Base-by-base conservation (phyloP, 1,284 basidiomycete species). In the Ustilago trichophora region DNA sequence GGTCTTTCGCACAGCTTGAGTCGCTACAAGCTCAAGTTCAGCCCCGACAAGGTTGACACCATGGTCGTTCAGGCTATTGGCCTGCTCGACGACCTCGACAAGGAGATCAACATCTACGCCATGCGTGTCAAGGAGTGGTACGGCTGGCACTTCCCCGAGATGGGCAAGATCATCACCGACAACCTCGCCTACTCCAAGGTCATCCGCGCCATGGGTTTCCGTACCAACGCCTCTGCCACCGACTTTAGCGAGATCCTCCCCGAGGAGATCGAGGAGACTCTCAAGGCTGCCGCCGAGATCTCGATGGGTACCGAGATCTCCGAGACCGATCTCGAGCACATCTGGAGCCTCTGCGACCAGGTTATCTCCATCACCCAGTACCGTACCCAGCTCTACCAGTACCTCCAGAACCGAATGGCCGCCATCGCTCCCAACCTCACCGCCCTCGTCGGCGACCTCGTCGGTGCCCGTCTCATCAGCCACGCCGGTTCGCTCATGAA, bases 41-140 rank as follows among this genome's bases (percentile, higher is more conserved):
- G 93, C 16, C 94, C 95, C 6, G 95, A 98, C 85, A 98, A 98
- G 84, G 94, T 98, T 43, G 95, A 98, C 83, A 97, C 93, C 19
- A 98, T 98, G 96, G 91, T 98, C 62, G 91, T 98, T 26, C 96
- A 98, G 84, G 95, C 95, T 13, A 97, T 98, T 80, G 95, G 93
- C n/a, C 85, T 98, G 21, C 87, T 98, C 54, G 95, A 98, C 80
- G 95, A 98, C 82, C 86, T 98, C 32, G 95, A 98, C 88, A 98
- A 98, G 85, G 95, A 98, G 84, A 92, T 98, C 83, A 98, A 98
- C 85, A 97, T 98, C 58, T 98, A 98, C 82, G 89, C 93, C 18
- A 98, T 98, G 95, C 88, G 95, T 80, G 92, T 96, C 53, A 98
- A 98, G 87, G 95, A 98, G 87, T 98, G 95, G 95, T 98, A 98